Conservation (phyloP, 768 basidiomycete genomes). For the Solioccasus polychromus region DNA sequence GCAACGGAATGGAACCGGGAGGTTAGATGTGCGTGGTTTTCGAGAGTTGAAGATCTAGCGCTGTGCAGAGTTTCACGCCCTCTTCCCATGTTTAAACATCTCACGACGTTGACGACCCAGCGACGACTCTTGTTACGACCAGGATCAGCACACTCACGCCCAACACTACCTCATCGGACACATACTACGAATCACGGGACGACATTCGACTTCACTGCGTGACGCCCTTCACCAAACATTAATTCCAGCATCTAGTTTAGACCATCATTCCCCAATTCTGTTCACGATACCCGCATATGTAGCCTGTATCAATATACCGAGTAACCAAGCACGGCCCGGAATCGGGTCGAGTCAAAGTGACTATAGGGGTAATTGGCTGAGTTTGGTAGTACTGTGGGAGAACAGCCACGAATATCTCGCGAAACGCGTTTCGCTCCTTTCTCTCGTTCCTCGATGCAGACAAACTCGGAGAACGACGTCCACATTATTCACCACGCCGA, state of each 20-base stretch:
- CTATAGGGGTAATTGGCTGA: background rate
- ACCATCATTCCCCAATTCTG: slow-evolving; percentile 17
- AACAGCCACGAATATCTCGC: background rate
- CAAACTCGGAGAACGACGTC: slow-evolving; percentile 8
- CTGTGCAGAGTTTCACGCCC: background rate
- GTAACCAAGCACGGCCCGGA: too few relatives aligned
- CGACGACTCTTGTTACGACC: slow-evolving; percentile 11
- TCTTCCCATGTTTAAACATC: background rate
- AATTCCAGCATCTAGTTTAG: slow-evolving; percentile 28
- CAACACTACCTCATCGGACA: slow-evolving; percentile 9
- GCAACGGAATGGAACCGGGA: slow-evolving; percentile 65
- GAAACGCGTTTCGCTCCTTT: slow-evolving; percentile 8
- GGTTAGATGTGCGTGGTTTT: slow-evolving; percentile 75
- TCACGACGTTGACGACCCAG: slow-evolving; percentile 8
- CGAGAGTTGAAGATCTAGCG: slow-evolving; percentile 68
- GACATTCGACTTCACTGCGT: slow-evolving; percentile 3
- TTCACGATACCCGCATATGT: slow-evolving; percentile 27
- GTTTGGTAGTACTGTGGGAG: slow-evolving; percentile 15
- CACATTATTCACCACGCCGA: slow-evolving; percentile 25
- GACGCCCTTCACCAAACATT: slow-evolving; percentile 15
- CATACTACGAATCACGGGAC: slow-evolving; percentile 5
- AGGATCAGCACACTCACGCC: slow-evolving; percentile 1
- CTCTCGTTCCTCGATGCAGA: background rate
- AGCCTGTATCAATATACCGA: slow-evolving; percentile 29
- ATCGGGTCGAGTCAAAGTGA: background rate